A percentile compares a stretch with the other conserved stretches of the same genome.
Evolutionary conservation across 2,329 filamentous ascomycete genomes (phyloP).

Genomic region (Colletotrichum sidae): DNA sequence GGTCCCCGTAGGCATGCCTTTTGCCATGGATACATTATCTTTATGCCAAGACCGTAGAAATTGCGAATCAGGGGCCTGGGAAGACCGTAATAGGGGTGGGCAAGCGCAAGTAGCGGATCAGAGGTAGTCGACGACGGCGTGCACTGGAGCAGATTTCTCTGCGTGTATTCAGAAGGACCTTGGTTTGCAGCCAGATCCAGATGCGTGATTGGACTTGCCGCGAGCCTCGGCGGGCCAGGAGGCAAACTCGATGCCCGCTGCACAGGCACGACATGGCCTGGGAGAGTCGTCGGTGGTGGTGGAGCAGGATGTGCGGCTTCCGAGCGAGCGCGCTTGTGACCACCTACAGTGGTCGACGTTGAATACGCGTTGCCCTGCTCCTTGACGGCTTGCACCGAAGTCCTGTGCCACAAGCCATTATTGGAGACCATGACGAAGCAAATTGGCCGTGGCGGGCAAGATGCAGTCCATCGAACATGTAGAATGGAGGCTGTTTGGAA

Average conservation of each 20-base stretch:
- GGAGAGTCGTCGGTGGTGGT: conserved; percentile 17
- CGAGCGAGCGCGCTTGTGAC: conserved; percentile 57
- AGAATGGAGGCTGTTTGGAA: neutral
- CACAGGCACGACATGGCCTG: conserved; percentile 42
- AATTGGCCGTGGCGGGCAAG: neutral
- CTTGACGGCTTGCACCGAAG: conserved; percentile 61
- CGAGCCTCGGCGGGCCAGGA: conserved; percentile 45
- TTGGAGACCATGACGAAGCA: conserved; percentile 51
- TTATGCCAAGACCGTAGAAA: conserved; percentile 74
- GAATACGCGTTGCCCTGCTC: conserved; percentile 52
- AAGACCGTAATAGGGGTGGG: conserved; percentile 72
- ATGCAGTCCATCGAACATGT: conserved; percentile 15
- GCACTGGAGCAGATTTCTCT: conserved; percentile 62
- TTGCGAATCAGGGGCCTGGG: conserved; percentile 71
- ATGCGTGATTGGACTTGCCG: conserved; percentile 60
- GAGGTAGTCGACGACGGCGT: conserved; percentile 61
- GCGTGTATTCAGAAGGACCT: conserved; percentile 65
- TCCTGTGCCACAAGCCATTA: conserved; percentile 59
- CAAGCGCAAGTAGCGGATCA: conserved; percentile 70
- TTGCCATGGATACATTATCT: conserved; percentile 83
- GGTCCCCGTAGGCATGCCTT: conserved; percentile 77
- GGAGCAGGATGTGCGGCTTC: conserved; percentile 17
- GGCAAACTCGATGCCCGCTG: conserved; percentile 49
- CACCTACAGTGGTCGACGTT: conserved; percentile 54
- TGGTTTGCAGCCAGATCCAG: conserved; percentile 40